phyloP scores from a whole-genome alignment of 2,329 filamentous ascomycete genomes.

The Huntiella abstrusa region DNA sequence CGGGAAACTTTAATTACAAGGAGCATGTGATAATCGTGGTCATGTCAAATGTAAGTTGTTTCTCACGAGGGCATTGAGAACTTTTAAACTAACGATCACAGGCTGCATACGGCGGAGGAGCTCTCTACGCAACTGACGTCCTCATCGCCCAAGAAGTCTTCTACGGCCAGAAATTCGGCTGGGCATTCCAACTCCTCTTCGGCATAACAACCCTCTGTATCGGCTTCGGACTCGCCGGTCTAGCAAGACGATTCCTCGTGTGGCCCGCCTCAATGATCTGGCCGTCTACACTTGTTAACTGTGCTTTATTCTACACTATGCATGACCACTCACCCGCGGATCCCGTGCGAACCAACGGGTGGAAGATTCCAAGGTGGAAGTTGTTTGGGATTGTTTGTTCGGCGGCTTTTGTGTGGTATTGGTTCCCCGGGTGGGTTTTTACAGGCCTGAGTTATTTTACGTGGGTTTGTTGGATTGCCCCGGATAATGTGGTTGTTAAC shows the following conservation, averaged over 20 bases:
- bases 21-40: slow-evolving; percentile 43
- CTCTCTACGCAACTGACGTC: slow-evolving; percentile 35
- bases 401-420: slow-evolving; percentile 38
- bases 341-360: slow-evolving; percentile 33
- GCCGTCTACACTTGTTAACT: slow-evolving; percentile 41
- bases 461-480: slow-evolving; percentile 43
- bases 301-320: slow-evolving; percentile 43
- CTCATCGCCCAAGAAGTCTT: slow-evolving; percentile 26
- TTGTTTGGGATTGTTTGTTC: slow-evolving; percentile 35
- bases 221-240: slow-evolving; percentile 43
- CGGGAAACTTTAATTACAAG: slow-evolving; percentile 42
- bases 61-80: not conserved
- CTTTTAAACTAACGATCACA: slow-evolving; percentile 14
- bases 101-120: slow-evolving; percentile 39
- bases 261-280: slow-evolving; percentile 46
- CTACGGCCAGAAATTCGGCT: slow-evolving; percentile 33
- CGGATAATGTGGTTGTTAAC: slow-evolving; percentile 41
- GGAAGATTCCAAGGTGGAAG: slow-evolving; percentile 37
- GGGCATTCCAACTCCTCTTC: slow-evolving; percentile 40
- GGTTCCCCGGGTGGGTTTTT: slow-evolving; percentile 44
- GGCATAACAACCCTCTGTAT: slow-evolving; percentile 42
- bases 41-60: slow-evolving; percentile 40
- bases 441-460: slow-evolving; percentile 43
- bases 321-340: slow-evolving; percentile 39
- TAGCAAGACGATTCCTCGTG: slow-evolving; percentile 39